phyloP scores from a whole-genome alignment of 2,329 filamentous ascomycete genomes.

The Dactylellina cionopaga region DNA sequence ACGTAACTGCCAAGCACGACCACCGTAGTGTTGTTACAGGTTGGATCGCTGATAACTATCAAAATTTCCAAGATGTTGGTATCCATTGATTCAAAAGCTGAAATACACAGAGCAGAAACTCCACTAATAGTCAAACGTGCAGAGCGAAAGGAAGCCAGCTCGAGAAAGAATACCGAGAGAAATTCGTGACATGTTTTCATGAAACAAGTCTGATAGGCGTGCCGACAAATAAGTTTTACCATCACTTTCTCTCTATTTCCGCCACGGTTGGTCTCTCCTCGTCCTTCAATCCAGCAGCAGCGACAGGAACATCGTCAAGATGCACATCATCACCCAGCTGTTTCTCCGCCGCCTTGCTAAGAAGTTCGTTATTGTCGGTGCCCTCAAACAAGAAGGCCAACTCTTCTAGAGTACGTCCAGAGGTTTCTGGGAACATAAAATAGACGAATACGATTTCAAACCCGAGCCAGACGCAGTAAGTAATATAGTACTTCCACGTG shows the following conservation, averaged over 20 bases:
- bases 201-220: not conserved
- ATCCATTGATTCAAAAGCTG: no score
- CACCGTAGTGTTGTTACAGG: no score
- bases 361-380: constrained; percentile 39
- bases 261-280: constrained; percentile 26
- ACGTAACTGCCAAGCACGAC: no score
- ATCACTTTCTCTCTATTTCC: constrained; percentile 7
- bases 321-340: constrained; percentile 29
- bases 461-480: constrained; percentile 62
- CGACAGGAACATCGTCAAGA: constrained; percentile 27
- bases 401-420: constrained; percentile 62
- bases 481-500: constrained; percentile 63
- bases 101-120: no score
- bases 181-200: not conserved
- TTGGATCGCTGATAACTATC: no score
- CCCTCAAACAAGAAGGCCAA: constrained; percentile 61
- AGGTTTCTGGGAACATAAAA: constrained; percentile 64
- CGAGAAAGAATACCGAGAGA: not conserved
- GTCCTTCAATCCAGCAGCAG: constrained; percentile 9
- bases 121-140: no score
- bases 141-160: no score
- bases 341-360: constrained; percentile 40
- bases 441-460: constrained; percentile 63
- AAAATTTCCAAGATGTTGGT: no score
- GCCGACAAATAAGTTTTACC: constrained; percentile 6